Conservation (phyloP, 2,329 filamentous ascomycete genomes). For the Fusarium kyushuense region DNA sequence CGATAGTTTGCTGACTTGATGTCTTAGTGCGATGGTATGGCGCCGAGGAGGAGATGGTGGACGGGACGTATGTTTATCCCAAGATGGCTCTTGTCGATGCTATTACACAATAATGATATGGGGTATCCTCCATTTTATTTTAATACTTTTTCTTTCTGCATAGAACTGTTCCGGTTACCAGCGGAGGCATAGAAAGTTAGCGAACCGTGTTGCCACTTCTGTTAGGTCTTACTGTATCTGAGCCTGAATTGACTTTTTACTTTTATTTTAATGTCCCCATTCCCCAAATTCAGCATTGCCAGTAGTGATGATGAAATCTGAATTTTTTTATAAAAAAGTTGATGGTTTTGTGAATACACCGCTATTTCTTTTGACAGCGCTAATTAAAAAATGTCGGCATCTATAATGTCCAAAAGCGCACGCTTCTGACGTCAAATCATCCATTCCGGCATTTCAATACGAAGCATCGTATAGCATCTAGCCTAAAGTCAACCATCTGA, state of each 20-base stretch:
- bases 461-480: neutral
- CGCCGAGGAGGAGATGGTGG: neutral
- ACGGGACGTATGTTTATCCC: neutral
- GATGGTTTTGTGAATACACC: neutral
- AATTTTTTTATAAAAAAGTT: too few species aligned
- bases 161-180: neutral
- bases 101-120: neutral
- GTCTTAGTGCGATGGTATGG: constrained; percentile 1
- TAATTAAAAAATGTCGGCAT: neutral
- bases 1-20: neutral
- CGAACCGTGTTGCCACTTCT: neutral
- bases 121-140: neutral
- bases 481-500: neutral
- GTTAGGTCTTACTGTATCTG: neutral
- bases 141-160: neutral
- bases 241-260: neutral
- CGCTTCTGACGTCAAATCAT: neutral
- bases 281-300: neutral
- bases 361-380: neutral
- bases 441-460: neutral
- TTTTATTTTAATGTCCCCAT: neutral
- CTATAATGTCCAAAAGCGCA: too few species aligned
- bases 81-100: neutral
- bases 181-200: neutral
- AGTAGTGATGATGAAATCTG: neutral